Conservation (phyloP, 176 grass and related monocot genomes). For the Leersia perrieri region DNA sequence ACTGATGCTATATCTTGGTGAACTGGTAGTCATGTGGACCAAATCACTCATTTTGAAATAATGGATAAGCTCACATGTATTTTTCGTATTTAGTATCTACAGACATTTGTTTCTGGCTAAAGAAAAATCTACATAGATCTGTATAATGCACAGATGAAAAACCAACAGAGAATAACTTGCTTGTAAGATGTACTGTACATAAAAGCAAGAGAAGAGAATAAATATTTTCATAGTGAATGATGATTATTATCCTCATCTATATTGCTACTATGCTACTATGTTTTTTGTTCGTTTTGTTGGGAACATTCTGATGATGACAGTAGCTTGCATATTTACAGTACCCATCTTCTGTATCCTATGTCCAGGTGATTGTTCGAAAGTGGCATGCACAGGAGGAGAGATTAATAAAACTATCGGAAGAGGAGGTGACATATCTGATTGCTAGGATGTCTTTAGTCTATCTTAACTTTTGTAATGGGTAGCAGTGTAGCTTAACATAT, state of each 20-base stretch:
- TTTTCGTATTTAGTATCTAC: background rate
- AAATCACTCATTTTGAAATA: background rate
- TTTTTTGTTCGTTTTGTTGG: too few relatives aligned
- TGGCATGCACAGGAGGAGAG: conserved; percentile 73
- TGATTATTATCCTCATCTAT: background rate
- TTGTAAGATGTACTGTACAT: background rate
- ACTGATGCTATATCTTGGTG: background rate
- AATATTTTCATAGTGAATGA: background rate
- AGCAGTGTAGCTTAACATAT: background rate
- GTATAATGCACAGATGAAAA: background rate
- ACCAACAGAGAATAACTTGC: background rate
- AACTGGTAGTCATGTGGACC: background rate
- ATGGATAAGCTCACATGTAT: background rate
- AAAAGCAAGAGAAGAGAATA: background rate
- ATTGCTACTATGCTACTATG: too few relatives aligned
- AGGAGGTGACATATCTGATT: conserved; percentile 55
- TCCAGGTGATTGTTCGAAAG: conserved; percentile 71
- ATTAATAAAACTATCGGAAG: conserved; percentile 68
- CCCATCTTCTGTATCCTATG: background rate
- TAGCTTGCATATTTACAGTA: background rate
- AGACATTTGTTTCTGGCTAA: background rate
- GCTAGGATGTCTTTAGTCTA: background rate
- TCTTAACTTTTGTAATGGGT: background rate
- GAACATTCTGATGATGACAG: background rate
- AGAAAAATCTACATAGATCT: background rate